Conservation (phyloP, 371 early-diverging fungal genomes). For the Choanephora cucurbitarum region DNA sequence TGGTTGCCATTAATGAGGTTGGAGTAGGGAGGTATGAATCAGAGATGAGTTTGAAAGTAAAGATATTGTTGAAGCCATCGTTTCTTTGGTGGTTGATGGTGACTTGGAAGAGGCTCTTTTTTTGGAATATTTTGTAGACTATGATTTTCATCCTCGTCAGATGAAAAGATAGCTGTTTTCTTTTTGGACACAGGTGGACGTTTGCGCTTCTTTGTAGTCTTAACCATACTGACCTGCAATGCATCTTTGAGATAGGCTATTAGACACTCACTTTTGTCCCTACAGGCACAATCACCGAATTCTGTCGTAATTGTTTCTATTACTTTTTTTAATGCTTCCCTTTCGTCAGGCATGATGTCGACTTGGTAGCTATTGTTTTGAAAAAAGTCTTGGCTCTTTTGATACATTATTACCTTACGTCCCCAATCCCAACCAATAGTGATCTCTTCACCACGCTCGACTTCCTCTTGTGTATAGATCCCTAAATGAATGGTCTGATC, state of each 20-base stretch:
- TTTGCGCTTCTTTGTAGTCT: background rate
- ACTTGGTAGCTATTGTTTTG: conserved; percentile 30
- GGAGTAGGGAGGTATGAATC: background rate
- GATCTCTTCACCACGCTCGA: conserved; percentile 72
- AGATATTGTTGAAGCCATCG: conserved; percentile 16
- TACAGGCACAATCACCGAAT: conserved; percentile 51
- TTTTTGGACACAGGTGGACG: conserved; percentile 3
- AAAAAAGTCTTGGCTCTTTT: conserved; percentile 36
- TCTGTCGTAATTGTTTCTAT: conserved; percentile 23
- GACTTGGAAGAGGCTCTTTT: conserved; percentile 1
- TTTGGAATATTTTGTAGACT: background rate
- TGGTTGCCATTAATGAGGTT: too few relatives aligned
- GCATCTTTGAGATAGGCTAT: conserved; percentile 34
- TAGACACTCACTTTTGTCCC: conserved; percentile 44
- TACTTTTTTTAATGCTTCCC: conserved; percentile 38
- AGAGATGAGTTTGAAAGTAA: too few relatives aligned
- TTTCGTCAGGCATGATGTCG: conserved; percentile 12
- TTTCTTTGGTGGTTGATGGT: conserved; percentile 17
- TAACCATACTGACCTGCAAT: conserved; percentile 4
- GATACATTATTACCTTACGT: conserved; percentile 49
- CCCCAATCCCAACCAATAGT: conserved; percentile 78
- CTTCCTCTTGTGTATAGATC: conserved; percentile 63
- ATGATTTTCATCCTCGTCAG: conserved; percentile 19
- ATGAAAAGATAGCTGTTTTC: conserved; percentile 10
- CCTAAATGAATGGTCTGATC: conserved; percentile 65